Base-by-base conservation (phyloP, 2,329 filamentous ascomycete species). In the Cercospora zeina region DNA sequence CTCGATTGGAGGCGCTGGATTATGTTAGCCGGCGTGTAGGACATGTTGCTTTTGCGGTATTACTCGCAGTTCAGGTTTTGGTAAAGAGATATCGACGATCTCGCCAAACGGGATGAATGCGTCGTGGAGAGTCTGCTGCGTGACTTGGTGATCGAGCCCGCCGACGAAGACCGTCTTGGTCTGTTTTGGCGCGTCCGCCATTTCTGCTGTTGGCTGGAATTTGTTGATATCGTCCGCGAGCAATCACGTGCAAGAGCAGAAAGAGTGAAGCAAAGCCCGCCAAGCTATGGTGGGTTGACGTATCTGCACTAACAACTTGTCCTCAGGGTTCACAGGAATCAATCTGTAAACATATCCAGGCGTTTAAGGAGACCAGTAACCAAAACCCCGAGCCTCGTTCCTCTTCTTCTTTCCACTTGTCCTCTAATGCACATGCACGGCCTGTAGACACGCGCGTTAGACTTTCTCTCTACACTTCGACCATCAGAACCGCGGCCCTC, bases 31-130 rank as follows among this genome's bases (percentile, higher is more conserved):
- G 37, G 3, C 14, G 11, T 49, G n/a, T 14, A 19, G 34, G 13
- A 24, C 10, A 4, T 8, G 31, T 49, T 24, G 7, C 14, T 42
- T 16, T 37, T 47, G 42, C 47, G 27, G 3, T 21, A 19, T 16
- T 31, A 51, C 68, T 55, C 64, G 88, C 65, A 87, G 82, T 73
- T 96, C 93, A 61, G 91, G 89, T 77, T 95, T 96, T 19, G 95
- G 95, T 14, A 99, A 80, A 54, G 91, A 89, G 68, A 99, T 88
- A 74, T 97, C 92, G 68, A 90, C 87, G 65, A 99, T 93, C 76
- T 97, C 93, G 73, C 96, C 95, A 76, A 99, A 99, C 0, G 96
- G 95, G 61, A 99, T 85, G 79, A 99, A 99, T 59, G 93, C 93
- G 72, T 96, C 91, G 71, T 92, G 88, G 51, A 99, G 82, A 64